Percentiles rank a stretch among this genome's conserved stretches.
Evolutionary conservation across 2,329 filamentous ascomycete species (phyloP).

Genomic region (Fusarium sp.): DNA sequence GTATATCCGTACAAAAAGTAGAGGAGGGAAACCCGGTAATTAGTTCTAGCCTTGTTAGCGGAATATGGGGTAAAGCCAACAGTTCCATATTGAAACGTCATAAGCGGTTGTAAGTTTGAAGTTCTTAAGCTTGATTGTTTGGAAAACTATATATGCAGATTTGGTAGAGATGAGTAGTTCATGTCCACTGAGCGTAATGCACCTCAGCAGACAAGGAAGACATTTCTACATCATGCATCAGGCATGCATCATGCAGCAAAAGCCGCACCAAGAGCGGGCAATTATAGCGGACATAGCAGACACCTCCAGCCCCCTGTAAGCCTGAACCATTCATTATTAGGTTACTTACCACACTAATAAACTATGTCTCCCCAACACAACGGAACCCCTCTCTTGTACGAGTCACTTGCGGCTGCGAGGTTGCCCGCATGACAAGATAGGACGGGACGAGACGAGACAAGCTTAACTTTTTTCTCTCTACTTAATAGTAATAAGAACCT

Average conservation of each 20-base stretch:
- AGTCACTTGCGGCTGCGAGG: conserved; percentile 12
- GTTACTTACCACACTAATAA: conserved; percentile 4
- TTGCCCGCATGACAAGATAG: conserved; percentile 17
- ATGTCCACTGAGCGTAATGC: background rate
- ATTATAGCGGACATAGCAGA: conserved; percentile 4
- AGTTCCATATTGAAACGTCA: background rate
- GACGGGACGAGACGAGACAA: conserved; percentile 4
- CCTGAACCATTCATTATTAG: too few species aligned
- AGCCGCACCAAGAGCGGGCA: conserved; percentile 18
- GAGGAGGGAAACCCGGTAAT: background rate
- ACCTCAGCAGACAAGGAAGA: conserved; percentile 5
- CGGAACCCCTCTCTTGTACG: conserved; percentile 14
- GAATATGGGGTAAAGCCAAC: conserved; percentile 11
- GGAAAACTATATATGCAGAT: background rate
- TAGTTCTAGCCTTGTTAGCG: conserved; percentile 9
- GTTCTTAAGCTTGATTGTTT: background rate
- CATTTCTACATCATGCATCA: background rate
- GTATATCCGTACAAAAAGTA: background rate
- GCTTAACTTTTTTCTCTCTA: conserved; percentile 6
- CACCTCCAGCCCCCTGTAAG: background rate
- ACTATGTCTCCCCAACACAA: conserved; percentile 25
- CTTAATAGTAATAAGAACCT: background rate
- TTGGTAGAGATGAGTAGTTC: background rate
- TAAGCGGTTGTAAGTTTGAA: too few species aligned
- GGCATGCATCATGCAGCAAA: conserved; percentile 6